Evolutionary conservation across 345 rosid species (phyloP).

Genomic region (Gossypium longicalyx): DNA sequence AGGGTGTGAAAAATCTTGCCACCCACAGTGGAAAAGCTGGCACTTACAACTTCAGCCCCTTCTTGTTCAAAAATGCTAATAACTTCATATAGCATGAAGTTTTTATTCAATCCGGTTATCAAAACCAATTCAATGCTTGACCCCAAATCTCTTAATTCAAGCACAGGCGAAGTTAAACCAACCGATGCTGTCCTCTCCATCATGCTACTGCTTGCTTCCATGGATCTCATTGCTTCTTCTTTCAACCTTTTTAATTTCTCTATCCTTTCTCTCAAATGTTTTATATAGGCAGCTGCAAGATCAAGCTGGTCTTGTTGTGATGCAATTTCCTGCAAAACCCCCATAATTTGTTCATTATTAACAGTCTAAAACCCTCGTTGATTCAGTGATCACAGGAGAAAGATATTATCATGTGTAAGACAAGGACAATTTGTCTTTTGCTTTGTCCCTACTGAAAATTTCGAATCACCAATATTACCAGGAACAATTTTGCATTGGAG

Average conservation of each 20-base stretch:
- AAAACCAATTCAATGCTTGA: slow-evolving; percentile 37
- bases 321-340: slow-evolving; percentile 22
- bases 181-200: background rate
- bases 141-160: slow-evolving; percentile 40
- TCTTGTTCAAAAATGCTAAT: slow-evolving; percentile 44
- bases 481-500: too few species aligned
- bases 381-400: background rate
- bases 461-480: too few species aligned
- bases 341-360: too few species aligned
- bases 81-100: slow-evolving; percentile 35
- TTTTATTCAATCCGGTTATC: slow-evolving; percentile 35
- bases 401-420: background rate
- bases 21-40: slow-evolving; percentile 35
- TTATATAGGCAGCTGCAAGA: slow-evolving; percentile 46
- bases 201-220: background rate
- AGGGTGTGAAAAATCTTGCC: slow-evolving; percentile 45
- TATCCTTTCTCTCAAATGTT: slow-evolving; percentile 31
- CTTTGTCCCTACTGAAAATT: background rate
- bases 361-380: too few species aligned
- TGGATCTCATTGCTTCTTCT: slow-evolving; percentile 25
- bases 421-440: background rate
- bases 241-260: slow-evolving; percentile 35
- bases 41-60: slow-evolving; percentile 54
- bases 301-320: slow-evolving; percentile 43
- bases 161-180: slow-evolving; percentile 24